Conservation (phyloP, 2,329 filamentous ascomycete genomes). For the Aspergillaceae sp. region DNA sequence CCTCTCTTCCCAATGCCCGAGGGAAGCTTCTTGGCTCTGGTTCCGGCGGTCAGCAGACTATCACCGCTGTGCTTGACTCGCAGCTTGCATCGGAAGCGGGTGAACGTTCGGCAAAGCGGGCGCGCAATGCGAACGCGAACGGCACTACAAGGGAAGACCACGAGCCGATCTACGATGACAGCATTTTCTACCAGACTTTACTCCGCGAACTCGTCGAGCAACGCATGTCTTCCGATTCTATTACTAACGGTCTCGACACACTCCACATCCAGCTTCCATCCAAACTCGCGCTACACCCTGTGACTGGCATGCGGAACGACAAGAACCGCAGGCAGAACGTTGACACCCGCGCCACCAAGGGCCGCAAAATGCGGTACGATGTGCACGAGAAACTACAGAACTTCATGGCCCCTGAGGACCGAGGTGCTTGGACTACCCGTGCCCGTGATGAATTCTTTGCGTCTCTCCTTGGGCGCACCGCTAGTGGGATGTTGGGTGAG, state of each 20-base stretch:
- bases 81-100: slow-evolving; percentile 35
- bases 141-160: slow-evolving; percentile 4
- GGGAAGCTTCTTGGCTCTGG: slow-evolving; percentile 53
- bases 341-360: slow-evolving; percentile 91
- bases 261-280: slow-evolving; percentile 29
- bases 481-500: slow-evolving; percentile 58
- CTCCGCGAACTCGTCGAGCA: slow-evolving; percentile 91
- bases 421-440: slow-evolving; percentile 67
- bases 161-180: slow-evolving; percentile 77
- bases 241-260: slow-evolving; percentile 39
- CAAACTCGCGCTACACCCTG: slow-evolving; percentile 28
- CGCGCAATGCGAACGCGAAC: slow-evolving; percentile 11
- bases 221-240: slow-evolving; percentile 51
- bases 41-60: slow-evolving; percentile 43
- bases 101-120: slow-evolving; percentile 25
- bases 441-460: slow-evolving; percentile 71
- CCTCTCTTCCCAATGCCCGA: slow-evolving; percentile 47
- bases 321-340: slow-evolving; percentile 69
- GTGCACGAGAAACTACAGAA: slow-evolving; percentile 97
- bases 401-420: slow-evolving; percentile 90
- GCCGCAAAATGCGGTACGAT: slow-evolving; percentile 84
- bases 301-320: slow-evolving; percentile 38
- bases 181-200: slow-evolving; percentile 86
- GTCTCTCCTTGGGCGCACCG: slow-evolving; percentile 56
- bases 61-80: slow-evolving; percentile 37